These are phyloP conservation scores for Spathaspora boniae DNA, from an alignment of 805 yeast species.

Conservation along the genomic window DNA sequence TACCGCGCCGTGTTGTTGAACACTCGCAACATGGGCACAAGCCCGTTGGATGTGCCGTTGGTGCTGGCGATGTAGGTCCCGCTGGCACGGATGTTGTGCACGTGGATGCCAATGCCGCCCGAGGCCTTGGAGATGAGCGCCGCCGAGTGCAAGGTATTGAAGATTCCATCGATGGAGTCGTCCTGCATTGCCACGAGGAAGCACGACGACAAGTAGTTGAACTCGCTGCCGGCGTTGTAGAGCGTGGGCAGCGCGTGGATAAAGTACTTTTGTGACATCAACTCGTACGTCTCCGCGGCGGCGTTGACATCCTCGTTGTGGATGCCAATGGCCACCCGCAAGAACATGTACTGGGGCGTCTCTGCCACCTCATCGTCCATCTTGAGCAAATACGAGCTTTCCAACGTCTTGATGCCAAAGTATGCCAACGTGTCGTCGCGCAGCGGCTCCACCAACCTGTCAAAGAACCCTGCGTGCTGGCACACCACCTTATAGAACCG, in stretches of 20 bases:
- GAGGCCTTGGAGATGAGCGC: slow-evolving; percentile 92
- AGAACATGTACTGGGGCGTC: slow-evolving; percentile 85
- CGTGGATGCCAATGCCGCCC: slow-evolving; percentile 92
- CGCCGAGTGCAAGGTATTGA: slow-evolving; percentile 80
- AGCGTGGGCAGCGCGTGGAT: slow-evolving; percentile 95
- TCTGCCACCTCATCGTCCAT: slow-evolving; percentile 61
- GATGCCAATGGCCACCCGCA: slow-evolving; percentile 91
- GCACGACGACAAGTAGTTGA: slow-evolving; percentile 86
- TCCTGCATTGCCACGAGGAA: slow-evolving; percentile 88
- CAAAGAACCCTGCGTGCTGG: slow-evolving; percentile 60
- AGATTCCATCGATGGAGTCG: slow-evolving; percentile 94
- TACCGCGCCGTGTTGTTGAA: slow-evolving; percentile 94
- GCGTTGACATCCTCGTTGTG: slow-evolving; percentile 65
- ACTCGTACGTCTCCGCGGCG: slow-evolving; percentile 77
- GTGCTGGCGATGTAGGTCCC: slow-evolving; percentile 91
- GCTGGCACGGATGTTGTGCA: slow-evolving; percentile 79
- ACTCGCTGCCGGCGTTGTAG: slow-evolving; percentile 88
- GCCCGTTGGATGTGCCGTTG: slow-evolving; percentile 87
- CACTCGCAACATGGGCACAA: slow-evolving; percentile 94
- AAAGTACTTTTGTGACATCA: slow-evolving; percentile 84
- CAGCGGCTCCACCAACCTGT: slow-evolving; percentile 69
- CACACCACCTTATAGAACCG: slow-evolving; percentile 61
- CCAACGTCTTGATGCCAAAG: slow-evolving; percentile 91
- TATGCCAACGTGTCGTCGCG: slow-evolving; percentile 78
- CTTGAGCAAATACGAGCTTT: slow-evolving; percentile 76